phyloP scores from a whole-genome alignment of 345 rosid species.

The Durio zibethinus region DNA sequence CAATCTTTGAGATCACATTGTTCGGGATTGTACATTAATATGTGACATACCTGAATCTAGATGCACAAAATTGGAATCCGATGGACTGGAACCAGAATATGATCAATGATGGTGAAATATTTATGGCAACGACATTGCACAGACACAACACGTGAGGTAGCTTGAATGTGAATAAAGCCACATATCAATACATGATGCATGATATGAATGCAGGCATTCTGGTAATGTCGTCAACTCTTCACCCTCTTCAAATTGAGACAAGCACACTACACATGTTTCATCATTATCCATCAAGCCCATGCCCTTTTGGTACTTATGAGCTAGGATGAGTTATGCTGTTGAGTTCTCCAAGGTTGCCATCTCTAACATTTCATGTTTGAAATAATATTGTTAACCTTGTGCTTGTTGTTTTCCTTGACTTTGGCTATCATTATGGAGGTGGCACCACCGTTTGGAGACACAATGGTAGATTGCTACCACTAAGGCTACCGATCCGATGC shows the following conservation, averaged over 20 bases:
- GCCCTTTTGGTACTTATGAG: conserved; percentile 32
- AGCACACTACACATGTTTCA: conserved; percentile 30
- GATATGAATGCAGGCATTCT: conserved; percentile 40
- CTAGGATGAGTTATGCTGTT: conserved; percentile 31
- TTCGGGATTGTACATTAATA: not conserved
- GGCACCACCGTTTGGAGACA: conserved; percentile 28
- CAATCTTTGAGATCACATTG: not conserved
- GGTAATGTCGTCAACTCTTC: conserved; percentile 45
- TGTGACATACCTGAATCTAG: not conserved
- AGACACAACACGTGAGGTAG: conserved; percentile 43
- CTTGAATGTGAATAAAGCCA: conserved; percentile 40
- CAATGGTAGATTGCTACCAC: conserved; percentile 42
- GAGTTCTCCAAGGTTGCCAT: conserved; percentile 27
- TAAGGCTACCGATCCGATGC: conserved; percentile 32
- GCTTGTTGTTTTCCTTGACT: not conserved
- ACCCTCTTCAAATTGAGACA: conserved; percentile 34
- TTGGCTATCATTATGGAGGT: not conserved
- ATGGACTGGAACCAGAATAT: not conserved
- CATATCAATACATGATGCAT: conserved; percentile 41
- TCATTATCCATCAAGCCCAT: conserved; percentile 24
- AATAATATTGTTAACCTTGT: not conserved
- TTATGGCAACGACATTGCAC: conserved; percentile 27
- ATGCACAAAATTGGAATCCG: not conserved
- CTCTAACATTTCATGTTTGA: not conserved
- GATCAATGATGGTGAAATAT: not conserved